Percentiles rank a stretch among this genome's conserved stretches.
Conservation (phyloP, 805 yeast genomes). For the Lipomyces sp. region DNA sequence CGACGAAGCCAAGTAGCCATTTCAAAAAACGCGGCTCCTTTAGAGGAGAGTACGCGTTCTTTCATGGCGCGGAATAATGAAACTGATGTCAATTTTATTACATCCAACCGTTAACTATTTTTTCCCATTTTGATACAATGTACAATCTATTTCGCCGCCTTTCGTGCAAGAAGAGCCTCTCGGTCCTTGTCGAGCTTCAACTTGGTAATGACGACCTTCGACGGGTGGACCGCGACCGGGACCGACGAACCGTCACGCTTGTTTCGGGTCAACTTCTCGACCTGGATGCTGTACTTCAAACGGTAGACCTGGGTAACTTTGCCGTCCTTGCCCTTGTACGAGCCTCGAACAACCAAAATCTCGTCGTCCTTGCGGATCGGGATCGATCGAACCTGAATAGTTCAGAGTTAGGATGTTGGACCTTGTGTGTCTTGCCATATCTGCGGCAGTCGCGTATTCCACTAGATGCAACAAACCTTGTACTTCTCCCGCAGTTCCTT, state of each 20-base stretch:
- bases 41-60: constrained; percentile 9
- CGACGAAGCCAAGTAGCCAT: neutral
- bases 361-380: constrained; percentile 98
- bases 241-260: constrained; percentile 97
- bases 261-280: constrained; percentile 96
- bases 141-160: constrained; percentile 18
- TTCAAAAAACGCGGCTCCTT: neutral
- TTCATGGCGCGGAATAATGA: constrained; percentile 10
- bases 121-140: constrained; percentile 3
- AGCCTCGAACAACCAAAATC: constrained; percentile 94
- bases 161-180: constrained; percentile 75
- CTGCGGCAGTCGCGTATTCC: neutral
- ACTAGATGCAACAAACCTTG: constrained; percentile 45
- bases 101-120: constrained; percentile 5
- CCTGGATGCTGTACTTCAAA: constrained; percentile 93
- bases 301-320: constrained; percentile 97
- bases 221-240: constrained; percentile 97
- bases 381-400: constrained; percentile 62
- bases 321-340: constrained; percentile 99
- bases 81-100: constrained; percentile 14
- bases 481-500: constrained; percentile 98
- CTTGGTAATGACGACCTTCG: constrained; percentile 98
- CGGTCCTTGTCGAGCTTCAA: constrained; percentile 98
- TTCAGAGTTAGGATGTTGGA: neutral
- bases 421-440: neutral